These are phyloP conservation scores for Coemansia sp. DNA, from an alignment of 192 early-diverging fungal species.

Conservation along the genomic window DNA sequence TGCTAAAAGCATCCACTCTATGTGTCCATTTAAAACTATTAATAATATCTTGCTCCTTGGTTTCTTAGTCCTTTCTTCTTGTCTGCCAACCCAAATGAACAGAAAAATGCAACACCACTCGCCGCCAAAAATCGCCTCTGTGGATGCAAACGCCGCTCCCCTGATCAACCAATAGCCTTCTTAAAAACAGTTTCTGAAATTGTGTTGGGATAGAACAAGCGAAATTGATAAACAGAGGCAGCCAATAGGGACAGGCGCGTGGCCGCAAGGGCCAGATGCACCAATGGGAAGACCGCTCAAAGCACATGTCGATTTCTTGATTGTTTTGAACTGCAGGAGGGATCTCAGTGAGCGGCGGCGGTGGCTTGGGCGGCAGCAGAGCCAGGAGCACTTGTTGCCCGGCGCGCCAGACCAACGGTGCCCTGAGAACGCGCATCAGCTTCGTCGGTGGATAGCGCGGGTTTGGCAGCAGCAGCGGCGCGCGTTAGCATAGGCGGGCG, in stretches of 20 bases:
- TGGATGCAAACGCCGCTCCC: no score
- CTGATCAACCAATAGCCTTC: no score
- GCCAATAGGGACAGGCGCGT: background rate
- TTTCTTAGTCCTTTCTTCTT: no score
- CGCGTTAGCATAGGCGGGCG: slow-evolving; percentile 13
- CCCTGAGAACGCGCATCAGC: background rate
- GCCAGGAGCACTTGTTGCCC: slow-evolving; percentile 38
- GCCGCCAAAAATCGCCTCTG: no score
- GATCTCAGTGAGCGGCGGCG: slow-evolving; percentile 15
- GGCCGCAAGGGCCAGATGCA: background rate
- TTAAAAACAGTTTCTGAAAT: no score
- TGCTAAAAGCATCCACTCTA: no score
- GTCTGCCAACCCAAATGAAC: no score
- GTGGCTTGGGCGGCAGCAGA: slow-evolving; percentile 16
- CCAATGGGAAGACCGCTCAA: slow-evolving; percentile 2
- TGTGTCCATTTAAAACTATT: no score
- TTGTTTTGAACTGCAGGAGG: background rate
- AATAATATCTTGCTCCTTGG: no score
- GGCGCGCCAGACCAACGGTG: slow-evolving; percentile 21
- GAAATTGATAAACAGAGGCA: background rate
- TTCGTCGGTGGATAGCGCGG: background rate
- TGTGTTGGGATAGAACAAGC: no score
- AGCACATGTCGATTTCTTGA: slow-evolving; percentile 17
- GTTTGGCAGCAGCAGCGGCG: slow-evolving; percentile 12
- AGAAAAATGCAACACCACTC: no score